A percentile compares a stretch with the other conserved stretches of the same genome.
These are phyloP conservation scores for Pyrenochaeta sp. DNA, from an alignment of 2,329 filamentous ascomycete species.

Conservation along the genomic window DNA sequence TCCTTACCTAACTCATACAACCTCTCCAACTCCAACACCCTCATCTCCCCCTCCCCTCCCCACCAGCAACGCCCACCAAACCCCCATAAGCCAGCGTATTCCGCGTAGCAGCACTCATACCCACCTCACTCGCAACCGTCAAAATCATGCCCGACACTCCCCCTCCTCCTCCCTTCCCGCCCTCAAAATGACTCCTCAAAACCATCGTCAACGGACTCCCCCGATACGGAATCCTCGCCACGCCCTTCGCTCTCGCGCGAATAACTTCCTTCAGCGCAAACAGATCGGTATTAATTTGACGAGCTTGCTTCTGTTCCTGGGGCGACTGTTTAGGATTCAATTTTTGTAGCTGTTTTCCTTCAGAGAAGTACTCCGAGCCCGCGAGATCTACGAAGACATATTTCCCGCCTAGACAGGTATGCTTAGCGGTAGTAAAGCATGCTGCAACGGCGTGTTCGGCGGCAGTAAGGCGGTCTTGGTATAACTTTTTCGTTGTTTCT, in stretches of 20 bases:
- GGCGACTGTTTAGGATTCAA: slow-evolving; percentile 38
- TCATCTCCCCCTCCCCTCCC: no score
- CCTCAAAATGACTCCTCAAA: slow-evolving; percentile 51
- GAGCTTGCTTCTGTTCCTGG: slow-evolving; percentile 52
- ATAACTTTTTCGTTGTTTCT: slow-evolving; percentile 50
- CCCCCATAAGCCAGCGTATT: slow-evolving; percentile 57
- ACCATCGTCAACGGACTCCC: slow-evolving; percentile 57
- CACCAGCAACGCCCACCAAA: slow-evolving; percentile 41
- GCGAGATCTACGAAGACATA: slow-evolving; percentile 58
- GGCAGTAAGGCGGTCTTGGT: slow-evolving; percentile 42
- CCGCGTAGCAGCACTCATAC: slow-evolving; percentile 52
- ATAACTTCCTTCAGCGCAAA: slow-evolving; percentile 59
- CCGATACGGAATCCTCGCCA: slow-evolving; percentile 52
- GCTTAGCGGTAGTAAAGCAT: slow-evolving; percentile 5
- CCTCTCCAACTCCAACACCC: no score
- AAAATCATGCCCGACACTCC: slow-evolving; percentile 50
- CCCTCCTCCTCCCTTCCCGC: slow-evolving; percentile 22
- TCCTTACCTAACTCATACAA: no score
- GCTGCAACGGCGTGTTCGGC: slow-evolving; percentile 49
- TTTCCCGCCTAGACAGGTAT: slow-evolving; percentile 51
- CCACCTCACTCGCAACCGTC: slow-evolving; percentile 50
- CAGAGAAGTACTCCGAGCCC: slow-evolving; percentile 53
- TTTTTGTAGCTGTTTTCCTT: slow-evolving; percentile 8
- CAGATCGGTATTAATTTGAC: slow-evolving; percentile 58
- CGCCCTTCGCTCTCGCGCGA: slow-evolving; percentile 49